phyloP scores from a whole-genome alignment of 805 yeast genomes.

The Yarrowia phangngaensis region DNA sequence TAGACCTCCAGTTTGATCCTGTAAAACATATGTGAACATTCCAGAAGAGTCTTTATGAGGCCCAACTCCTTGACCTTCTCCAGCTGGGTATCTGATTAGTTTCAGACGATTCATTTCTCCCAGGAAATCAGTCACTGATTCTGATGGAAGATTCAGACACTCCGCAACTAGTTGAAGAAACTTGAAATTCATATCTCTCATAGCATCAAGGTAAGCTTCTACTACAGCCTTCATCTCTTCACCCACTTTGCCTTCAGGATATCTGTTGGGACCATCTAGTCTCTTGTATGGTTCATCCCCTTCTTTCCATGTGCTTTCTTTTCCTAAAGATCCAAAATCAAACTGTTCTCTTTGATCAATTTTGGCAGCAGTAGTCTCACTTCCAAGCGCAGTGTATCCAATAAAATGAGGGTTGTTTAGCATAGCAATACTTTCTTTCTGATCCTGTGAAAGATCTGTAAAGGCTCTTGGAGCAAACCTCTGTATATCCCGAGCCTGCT shows the following conservation, averaged over 20 bases:
- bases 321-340: slow-evolving; percentile 49
- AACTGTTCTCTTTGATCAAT: slow-evolving; percentile 62
- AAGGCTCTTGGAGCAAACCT: slow-evolving; percentile 46
- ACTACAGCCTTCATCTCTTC: slow-evolving; percentile 46
- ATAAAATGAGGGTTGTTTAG: slow-evolving; percentile 54
- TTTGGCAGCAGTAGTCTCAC: slow-evolving; percentile 52
- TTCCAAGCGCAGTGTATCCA: slow-evolving; percentile 56
- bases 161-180: slow-evolving; percentile 52
- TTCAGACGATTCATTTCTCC: slow-evolving; percentile 55
- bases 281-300: slow-evolving; percentile 35
- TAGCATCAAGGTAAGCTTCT: slow-evolving; percentile 44
- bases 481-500: slow-evolving; percentile 42
- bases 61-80: slow-evolving; percentile 50
- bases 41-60: slow-evolving; percentile 64
- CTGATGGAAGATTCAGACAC: slow-evolving; percentile 48
- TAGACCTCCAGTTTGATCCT: slow-evolving; percentile 51
- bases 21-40: slow-evolving; percentile 56
- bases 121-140: slow-evolving; percentile 49
- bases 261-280: slow-evolving; percentile 56
- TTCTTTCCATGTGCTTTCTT: slow-evolving; percentile 46
- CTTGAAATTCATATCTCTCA: slow-evolving; percentile 45
- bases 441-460: slow-evolving; percentile 45
- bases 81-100: slow-evolving; percentile 52
- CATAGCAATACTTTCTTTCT: slow-evolving; percentile 50
- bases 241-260: slow-evolving; percentile 45